Base-by-base conservation (phyloP, 805 yeast genomes). In the Starmerella apicola region DNA sequence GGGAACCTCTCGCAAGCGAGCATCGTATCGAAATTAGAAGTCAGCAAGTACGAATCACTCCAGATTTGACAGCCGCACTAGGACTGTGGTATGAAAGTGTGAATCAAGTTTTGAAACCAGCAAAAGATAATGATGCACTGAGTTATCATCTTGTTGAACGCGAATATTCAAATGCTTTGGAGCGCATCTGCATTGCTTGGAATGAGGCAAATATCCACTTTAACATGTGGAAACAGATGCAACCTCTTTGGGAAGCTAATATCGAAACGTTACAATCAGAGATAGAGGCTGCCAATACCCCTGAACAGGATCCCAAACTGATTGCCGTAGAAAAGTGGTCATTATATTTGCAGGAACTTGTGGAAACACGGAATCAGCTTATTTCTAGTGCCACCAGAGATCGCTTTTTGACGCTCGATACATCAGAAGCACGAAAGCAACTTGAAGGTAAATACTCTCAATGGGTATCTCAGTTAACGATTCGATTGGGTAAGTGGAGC, bases 191-290 rank as follows among this genome's bases (percentile, higher is more conserved):
- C 39, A 5, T 9, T 10, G 22, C 38, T 3, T 41, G 41, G 41
- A 17, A 24, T 3, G 16, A 6, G 2, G 41, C 41, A 3, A 4
- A 6, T 0, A 37, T 15, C 0, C 76, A 75, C 48, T 55, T 70
- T 15, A 39, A 50, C 1, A 60, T 62, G 15, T 81, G 93, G 93
- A 50, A 52, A 2, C 59, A 57, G 17, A 62, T 78, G 21, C 80
- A 76, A 51, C 56, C 67, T 1, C 54, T 80, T 4, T 77, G 85
- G 82, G 26, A 23, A 23, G 26, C 7, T 8, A 23, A 12, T 8
- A 23, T 23, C 26, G 26, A 23, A 23, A 8, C 26, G 12, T n/a
- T n/a, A n/a, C n/a, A n/a, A n/a, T n/a, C n/a, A n/a, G n/a, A n/a
- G n/a, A n/a, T n/a, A n/a, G n/a, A n/a, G n/a, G n/a, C n/a, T n/a